These are phyloP conservation scores for Oryza meridionalis DNA, from an alignment of 176 grass and related monocot genomes.

Conservation along the genomic window DNA sequence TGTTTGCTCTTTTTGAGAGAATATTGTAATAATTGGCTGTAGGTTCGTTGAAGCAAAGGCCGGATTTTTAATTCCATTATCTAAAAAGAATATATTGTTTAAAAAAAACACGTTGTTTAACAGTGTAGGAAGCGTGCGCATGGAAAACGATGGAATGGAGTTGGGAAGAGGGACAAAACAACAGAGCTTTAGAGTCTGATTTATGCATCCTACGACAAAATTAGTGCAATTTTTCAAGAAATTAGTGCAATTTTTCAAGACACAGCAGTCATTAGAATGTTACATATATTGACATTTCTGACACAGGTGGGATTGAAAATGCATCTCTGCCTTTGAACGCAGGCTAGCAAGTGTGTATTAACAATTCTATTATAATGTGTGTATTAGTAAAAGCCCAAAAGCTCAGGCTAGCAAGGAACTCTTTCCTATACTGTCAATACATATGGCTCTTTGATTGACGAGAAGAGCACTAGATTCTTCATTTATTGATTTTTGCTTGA, in stretches of 20 bases:
- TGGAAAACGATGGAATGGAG: no score
- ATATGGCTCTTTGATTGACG: neutral
- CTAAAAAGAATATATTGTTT: no score
- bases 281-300: neutral
- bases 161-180: no score
- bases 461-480: slow-evolving; percentile 5
- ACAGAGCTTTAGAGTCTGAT: neutral
- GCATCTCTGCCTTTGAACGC: neutral
- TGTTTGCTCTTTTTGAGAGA: no score
- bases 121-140: no score
- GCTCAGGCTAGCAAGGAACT: neutral
- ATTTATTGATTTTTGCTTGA: slow-evolving; percentile 7
- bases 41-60: no score
- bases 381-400: neutral
- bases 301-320: no score
- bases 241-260: neutral
- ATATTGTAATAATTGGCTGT: no score
- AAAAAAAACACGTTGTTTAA: no score
- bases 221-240: neutral
- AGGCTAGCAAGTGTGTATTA: neutral
- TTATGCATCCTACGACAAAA: neutral
- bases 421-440: neutral
- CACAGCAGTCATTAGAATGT: neutral
- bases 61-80: no score
- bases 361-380: neutral